Base-by-base conservation (phyloP, 2,329 filamentous ascomycete genomes). In the Xylariaceae sp. region DNA sequence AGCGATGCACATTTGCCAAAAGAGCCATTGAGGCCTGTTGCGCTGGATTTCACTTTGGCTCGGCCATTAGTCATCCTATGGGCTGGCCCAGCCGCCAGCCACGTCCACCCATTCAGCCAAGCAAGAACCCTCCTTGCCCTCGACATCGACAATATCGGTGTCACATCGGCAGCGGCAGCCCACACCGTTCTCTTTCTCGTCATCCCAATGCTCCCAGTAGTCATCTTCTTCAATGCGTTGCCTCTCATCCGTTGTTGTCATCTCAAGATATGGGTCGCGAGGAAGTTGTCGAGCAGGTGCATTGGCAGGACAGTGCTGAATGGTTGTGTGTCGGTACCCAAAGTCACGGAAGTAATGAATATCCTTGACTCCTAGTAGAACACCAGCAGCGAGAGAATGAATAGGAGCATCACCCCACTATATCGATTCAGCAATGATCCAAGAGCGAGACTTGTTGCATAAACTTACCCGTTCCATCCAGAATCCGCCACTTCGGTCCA, bases 341-440 rank as follows among this genome's bases (percentile, higher is more conserved):
- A 97, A 93, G 71, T 99, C 94, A 63, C 94, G 90, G 86, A 99
- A 99, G 75, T 99, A 99, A 73, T 99, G 94, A 55, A 99, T 90
- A 66, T 99, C 91, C 49, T 79, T 78, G 43, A 89, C 85, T 2
- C 84, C 80, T 31, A 99, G 81, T 14, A 99, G 84, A 33, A 88
- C 89, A 61, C 94, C 94, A 22, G 94, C 93, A 28, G 94, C 94
- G 47, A 99, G 87, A 36, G 94, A 99, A 75, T 99, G 94, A 63
- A 99, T 97, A 13, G 94, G 94, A 52, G 94, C 94, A 73, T 99
- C 94, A 73, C 94, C 94, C 94, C 94, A 99, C 90, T 97, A 65
- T 34, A 52, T 47, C n/a, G 33, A 39, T 42, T 77, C 63, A 78
- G 73, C 63, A 48, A 38, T 38, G 54, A 41, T 22, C 33, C 45